Evolutionary conservation across 257 asterid species (phyloP).

Genomic region (Scutellaria barbata): DNA sequence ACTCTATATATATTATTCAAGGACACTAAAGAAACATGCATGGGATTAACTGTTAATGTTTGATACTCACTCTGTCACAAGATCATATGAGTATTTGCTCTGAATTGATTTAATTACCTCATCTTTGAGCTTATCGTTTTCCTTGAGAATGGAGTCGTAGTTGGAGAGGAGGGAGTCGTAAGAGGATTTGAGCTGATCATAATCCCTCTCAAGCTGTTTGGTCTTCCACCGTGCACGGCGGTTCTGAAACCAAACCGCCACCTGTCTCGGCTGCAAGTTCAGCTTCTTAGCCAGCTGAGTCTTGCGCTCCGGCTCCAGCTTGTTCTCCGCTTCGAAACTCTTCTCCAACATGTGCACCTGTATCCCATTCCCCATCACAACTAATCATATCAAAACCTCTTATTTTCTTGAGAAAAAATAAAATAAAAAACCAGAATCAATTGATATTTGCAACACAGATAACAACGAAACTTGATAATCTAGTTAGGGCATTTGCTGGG

Average conservation of each 20-base stretch:
- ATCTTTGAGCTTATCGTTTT: conserved; percentile 82
- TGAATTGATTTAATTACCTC: conserved; percentile 58
- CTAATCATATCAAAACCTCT: background rate
- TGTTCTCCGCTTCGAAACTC: conserved; percentile 95
- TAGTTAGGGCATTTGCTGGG: background rate
- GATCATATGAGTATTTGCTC: too few relatives aligned
- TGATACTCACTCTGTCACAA: too few relatives aligned
- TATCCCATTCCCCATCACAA: conserved; percentile 27
- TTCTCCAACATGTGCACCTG: conserved; percentile 95
- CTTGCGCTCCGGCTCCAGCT: conserved; percentile 97
- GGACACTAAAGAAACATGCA: background rate
- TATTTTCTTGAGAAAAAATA: too few relatives aligned
- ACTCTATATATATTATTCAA: background rate
- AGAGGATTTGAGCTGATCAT: conserved; percentile 83
- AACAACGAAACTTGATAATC: background rate
- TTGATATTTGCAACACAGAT: background rate
- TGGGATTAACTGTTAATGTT: background rate
- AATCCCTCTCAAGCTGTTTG: conserved; percentile 92
- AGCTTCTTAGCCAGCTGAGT: conserved; percentile 89
- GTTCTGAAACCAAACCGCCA: conserved; percentile 99
- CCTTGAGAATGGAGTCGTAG: conserved; percentile 74
- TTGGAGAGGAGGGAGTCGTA: conserved; percentile 76
- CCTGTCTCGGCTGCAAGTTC: conserved; percentile 96
- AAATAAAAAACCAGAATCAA: too few relatives aligned
- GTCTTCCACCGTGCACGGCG: conserved; percentile 99